These are phyloP conservation scores for Podospora pseudocomata DNA, from an alignment of 495 filamentous ascomycete genomes.

Conservation along the genomic window DNA sequence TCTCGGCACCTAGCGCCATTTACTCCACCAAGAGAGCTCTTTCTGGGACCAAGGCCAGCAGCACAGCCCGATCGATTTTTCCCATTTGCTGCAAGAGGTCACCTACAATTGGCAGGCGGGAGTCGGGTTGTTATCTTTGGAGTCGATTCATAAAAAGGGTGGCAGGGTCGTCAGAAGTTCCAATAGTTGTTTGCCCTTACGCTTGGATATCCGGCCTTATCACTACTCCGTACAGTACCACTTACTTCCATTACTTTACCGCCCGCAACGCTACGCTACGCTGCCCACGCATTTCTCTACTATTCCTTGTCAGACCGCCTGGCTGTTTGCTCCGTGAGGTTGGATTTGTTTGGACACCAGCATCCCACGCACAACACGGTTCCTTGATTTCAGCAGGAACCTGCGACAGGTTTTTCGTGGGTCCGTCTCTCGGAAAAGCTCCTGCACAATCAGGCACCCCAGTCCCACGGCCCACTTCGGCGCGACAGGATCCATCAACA, in stretches of 20 bases:
- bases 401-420: constrained; percentile 11
- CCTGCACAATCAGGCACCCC: neutral
- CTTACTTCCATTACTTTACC: neutral
- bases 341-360: constrained; percentile 2
- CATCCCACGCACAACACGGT: neutral
- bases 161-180: neutral
- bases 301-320: constrained; percentile 2
- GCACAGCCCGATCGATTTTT: neutral
- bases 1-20: constrained; percentile 6
- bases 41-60: neutral
- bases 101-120: neutral
- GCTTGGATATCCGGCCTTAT: neutral
- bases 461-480: neutral
- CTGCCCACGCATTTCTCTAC: neutral
- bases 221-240: neutral
- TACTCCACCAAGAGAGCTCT: constrained; percentile 9
- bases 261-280: neutral
- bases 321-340: constrained; percentile 5
- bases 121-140: neutral
- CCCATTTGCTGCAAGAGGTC: neutral
- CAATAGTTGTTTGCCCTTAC: neutral
- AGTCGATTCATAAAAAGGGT: neutral
- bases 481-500: constrained; percentile 4
- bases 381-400: constrained; percentile 12
- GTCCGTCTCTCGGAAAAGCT: neutral